Base-by-base conservation (phyloP, 179 eudicot species). In the Spergularia azorica region DNA sequence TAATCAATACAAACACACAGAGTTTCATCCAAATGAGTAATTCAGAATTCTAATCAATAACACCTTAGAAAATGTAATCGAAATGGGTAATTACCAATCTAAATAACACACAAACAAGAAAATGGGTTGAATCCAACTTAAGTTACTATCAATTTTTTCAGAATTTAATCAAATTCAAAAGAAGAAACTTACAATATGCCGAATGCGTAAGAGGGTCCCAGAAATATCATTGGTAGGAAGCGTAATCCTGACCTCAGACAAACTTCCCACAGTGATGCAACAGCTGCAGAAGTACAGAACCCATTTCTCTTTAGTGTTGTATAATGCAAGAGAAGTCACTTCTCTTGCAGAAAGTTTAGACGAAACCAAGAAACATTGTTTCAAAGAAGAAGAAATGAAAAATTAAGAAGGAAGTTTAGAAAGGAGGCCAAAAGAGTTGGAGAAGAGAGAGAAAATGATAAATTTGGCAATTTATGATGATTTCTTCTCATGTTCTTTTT, bases 141-240 rank as follows among this genome's bases (percentile, higher is more conserved):
- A 41, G 43, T 5, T 41, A 2, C 43, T 5, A 18, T 61, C 2
- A n/a, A 18, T 5, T 18, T 36, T 13, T 13, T 20, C 39, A 69
- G 5, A 51, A 69, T 20, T 10, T 26, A 17, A 67, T 2, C 56
- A 43, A 67, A 43, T 41, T 41, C 43, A 41, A 41, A 41, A 5
- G 43, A 41, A 41, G 5, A 41, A 41, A 20, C 21, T 71, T 52
- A 82, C 84, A 36, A 79, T 74, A 65, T 82, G 84, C 10, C 84
- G 82, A 82, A 82, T 71, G 16, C 79, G 70, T 52, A 82, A 65
- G 8, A 82, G 79, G 59, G 65, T 57, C 6, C 65, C 65, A 50
- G 81, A 78, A 58, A 82, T 74, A 41, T 82, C 79, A 75, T 82
- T 82, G 20, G 84, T 82, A 43, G 84, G 84, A 43, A 82, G 73